phyloP scores from a whole-genome alignment of 2,329 filamentous ascomycete species.

The Colletotrichum sp. region DNA sequence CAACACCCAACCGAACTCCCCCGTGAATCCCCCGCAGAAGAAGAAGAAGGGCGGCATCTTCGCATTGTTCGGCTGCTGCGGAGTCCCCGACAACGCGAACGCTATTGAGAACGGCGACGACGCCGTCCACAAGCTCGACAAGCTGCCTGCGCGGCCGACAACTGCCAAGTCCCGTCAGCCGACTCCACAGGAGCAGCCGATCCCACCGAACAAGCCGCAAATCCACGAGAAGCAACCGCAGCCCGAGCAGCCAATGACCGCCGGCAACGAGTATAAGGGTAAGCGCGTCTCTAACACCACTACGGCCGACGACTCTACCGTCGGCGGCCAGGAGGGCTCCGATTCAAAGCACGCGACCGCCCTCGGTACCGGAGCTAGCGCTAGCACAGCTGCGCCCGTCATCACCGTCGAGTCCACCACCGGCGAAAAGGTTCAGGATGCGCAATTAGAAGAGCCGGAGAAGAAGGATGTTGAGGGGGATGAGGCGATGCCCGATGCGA shows the following conservation, averaged over 20 bases:
- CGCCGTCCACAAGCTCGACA: constrained; percentile 64
- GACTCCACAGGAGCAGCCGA: constrained; percentile 51
- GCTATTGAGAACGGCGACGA: constrained; percentile 55
- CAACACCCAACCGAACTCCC: constrained; percentile 58
- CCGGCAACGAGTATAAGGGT: constrained; percentile 40
- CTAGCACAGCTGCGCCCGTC: constrained; percentile 50
- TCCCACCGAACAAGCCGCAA: constrained; percentile 43
- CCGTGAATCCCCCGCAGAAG: constrained; percentile 53
- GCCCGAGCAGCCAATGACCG: constrained; percentile 34
- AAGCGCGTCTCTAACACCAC: constrained; percentile 52
- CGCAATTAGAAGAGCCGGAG: constrained; percentile 19
- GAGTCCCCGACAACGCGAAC: constrained; percentile 64
- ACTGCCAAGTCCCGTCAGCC: constrained; percentile 60
- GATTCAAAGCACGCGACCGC: constrained; percentile 51
- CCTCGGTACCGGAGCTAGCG: constrained; percentile 25
- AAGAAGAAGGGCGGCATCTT: constrained; percentile 64
- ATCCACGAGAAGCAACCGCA: constrained; percentile 56
- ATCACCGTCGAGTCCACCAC: constrained; percentile 24
- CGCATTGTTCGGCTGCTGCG: constrained; percentile 71
- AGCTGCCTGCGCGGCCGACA: constrained; percentile 57
- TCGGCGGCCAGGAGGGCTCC: constrained; percentile 45
- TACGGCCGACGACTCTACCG: constrained; percentile 50
- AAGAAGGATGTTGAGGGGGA: constrained; percentile 62
- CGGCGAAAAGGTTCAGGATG: constrained; percentile 26
- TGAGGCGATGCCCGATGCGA: constrained; percentile 70